A percentile compares a stretch with the other conserved stretches of the same genome.
phyloP scores from a whole-genome alignment of 2,329 filamentous ascomycete species.

The Arachnomyces sp. region DNA sequence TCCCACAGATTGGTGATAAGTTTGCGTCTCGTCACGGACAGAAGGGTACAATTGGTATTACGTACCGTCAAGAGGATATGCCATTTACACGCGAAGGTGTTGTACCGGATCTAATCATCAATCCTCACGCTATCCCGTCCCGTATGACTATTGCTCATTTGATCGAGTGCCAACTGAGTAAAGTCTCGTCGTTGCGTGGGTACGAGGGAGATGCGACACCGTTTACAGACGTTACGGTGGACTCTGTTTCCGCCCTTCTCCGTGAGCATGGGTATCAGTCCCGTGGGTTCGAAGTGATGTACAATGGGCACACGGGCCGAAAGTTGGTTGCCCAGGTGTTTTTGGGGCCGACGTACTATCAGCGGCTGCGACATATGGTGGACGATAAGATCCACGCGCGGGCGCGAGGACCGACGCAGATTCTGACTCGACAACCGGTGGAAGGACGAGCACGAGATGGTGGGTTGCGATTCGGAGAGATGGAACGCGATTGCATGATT shows the following conservation, averaged over 20 bases:
- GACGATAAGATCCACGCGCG: conserved; percentile 99
- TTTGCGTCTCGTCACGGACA: conserved; percentile 98
- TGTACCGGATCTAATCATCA: conserved; percentile 94
- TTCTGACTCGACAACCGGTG: conserved; percentile 92
- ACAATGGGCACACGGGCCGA: conserved; percentile 92
- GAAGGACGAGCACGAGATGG: conserved; percentile 97
- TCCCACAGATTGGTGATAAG: conserved; percentile 98
- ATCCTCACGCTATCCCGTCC: conserved; percentile 97
- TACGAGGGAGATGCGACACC: conserved; percentile 96
- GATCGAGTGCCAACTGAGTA: conserved; percentile 96
- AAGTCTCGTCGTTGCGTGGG: conserved; percentile 86
- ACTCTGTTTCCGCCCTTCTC: conserved; percentile 79
- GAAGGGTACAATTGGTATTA: conserved; percentile 98
- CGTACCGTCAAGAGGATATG: conserved; percentile 97
- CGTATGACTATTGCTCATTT: conserved; percentile 99
- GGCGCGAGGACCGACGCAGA: conserved; percentile 91
- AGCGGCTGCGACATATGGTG: conserved; percentile 97
- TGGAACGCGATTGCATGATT: conserved; percentile 99
- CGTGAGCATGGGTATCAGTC: conserved; percentile 91
- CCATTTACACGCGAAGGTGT: conserved; percentile 90
- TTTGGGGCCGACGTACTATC: conserved; percentile 96
- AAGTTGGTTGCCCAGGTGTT: conserved; percentile 94
- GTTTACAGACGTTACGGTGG: conserved; percentile 95
- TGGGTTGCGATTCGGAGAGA: conserved; percentile 98
- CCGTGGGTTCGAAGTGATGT: conserved; percentile 96